These are phyloP conservation scores for Ceratocystis colombiana DNA, from an alignment of 2,329 filamentous ascomycete species.

Conservation along the genomic window DNA sequence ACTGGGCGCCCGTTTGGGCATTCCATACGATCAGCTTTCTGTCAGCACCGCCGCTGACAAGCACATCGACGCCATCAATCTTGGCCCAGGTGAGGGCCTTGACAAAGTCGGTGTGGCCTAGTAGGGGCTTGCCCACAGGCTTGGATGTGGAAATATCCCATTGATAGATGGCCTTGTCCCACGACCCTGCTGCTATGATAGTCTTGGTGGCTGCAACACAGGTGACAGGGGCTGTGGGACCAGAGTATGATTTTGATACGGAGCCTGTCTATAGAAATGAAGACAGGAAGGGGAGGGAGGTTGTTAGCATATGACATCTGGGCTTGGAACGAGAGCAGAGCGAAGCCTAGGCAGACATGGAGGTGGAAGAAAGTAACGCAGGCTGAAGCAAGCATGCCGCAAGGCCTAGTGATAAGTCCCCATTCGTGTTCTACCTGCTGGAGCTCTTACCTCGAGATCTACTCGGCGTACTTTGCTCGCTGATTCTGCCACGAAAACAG, in stretches of 20 bases:
- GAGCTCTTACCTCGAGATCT: slow-evolving; percentile 54
- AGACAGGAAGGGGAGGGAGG: not conserved
- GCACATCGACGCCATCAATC: slow-evolving; percentile 49
- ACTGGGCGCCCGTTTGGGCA: slow-evolving; percentile 51
- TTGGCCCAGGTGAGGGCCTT: slow-evolving; percentile 61
- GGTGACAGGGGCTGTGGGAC: slow-evolving; percentile 70
- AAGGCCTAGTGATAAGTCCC: no score
- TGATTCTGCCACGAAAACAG: slow-evolving; percentile 75
- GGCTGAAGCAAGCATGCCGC: no score
- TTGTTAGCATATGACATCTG: not conserved
- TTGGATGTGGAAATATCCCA: slow-evolving; percentile 56
- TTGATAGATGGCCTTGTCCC: slow-evolving; percentile 88
- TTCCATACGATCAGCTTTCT: slow-evolving; percentile 81
- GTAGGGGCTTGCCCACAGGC: slow-evolving; percentile 48
- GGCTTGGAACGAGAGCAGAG: not conserved
- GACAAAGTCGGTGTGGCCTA: slow-evolving; percentile 83
- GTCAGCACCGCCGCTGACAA: slow-evolving; percentile 69
- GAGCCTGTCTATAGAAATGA: slow-evolving; percentile 11
- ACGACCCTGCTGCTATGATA: slow-evolving; percentile 75
- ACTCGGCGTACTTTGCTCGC: slow-evolving; percentile 69
- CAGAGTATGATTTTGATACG: slow-evolving; percentile 47
- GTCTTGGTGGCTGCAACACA: slow-evolving; percentile 56
- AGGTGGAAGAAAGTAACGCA: not conserved
- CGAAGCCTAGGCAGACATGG: not conserved
- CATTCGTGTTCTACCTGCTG: not conserved